A percentile compares a stretch with the other conserved stretches of the same genome.
phyloP scores from a whole-genome alignment of 2,329 filamentous ascomycete species.

The Penicillium griseofulvum region DNA sequence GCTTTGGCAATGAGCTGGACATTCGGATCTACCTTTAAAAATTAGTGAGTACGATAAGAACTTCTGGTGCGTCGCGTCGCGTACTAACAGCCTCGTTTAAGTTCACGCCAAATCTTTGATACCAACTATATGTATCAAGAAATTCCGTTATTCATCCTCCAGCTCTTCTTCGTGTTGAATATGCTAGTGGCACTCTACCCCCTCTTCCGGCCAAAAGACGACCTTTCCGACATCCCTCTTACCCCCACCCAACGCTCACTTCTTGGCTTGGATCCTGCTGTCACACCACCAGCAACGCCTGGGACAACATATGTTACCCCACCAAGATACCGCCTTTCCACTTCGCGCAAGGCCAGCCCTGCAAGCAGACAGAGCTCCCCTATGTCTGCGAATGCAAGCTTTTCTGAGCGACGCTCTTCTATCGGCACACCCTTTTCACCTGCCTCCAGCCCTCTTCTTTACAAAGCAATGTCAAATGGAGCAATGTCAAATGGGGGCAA shows the following conservation, averaged over 20 bases:
- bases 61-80: not conserved
- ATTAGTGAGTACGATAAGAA: conserved; percentile 33
- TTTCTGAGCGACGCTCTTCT: conserved; percentile 33
- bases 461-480: conserved; percentile 60
- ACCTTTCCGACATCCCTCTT: conserved; percentile 83
- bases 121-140: conserved; percentile 44
- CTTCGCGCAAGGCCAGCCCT: conserved; percentile 49
- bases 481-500: conserved; percentile 13
- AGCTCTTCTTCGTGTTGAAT: conserved; percentile 66
- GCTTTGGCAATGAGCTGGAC: conserved; percentile 53
- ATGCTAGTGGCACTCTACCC: conserved; percentile 69
- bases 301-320: conserved; percentile 77
- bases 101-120: conserved; percentile 32
- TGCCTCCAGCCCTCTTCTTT: conserved; percentile 58
- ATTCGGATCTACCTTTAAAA: conserved; percentile 40
- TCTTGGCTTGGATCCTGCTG: conserved; percentile 72
- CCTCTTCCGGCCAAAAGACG: conserved; percentile 68
- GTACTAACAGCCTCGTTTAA: conserved; percentile 15
- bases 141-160: conserved; percentile 54
- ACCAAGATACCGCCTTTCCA: conserved; percentile 77
- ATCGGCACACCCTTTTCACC: conserved; percentile 55
- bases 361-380: conserved; percentile 39
- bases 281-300: conserved; percentile 62
- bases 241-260: conserved; percentile 84
- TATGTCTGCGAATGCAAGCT: conserved; percentile 36